These are phyloP conservation scores for Gaeumannomyces sp. DNA, from an alignment of 2,329 filamentous ascomycete species.

Conservation along the genomic window DNA sequence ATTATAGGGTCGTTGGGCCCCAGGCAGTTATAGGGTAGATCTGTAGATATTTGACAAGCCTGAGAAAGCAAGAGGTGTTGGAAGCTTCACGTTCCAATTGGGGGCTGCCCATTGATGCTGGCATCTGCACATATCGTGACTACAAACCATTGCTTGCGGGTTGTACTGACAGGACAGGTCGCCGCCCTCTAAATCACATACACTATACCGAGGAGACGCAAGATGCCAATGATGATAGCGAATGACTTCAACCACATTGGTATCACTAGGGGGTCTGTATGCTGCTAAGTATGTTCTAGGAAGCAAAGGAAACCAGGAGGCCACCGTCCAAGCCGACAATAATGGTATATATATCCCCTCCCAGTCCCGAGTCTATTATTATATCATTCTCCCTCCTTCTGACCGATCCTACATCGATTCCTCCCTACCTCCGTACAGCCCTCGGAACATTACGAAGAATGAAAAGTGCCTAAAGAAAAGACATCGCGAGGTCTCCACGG, in stretches of 20 bases:
- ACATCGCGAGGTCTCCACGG: not conserved
- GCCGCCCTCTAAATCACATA: too few relatives aligned
- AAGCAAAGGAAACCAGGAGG: not conserved
- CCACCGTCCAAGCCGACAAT: not conserved
- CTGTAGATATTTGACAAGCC: not conserved
- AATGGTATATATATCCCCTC: not conserved
- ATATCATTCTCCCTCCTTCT: not conserved
- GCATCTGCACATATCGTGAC: too few relatives aligned
- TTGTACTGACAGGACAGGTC: too few relatives aligned
- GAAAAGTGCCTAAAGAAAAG: not conserved
- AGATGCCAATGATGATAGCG: not conserved
- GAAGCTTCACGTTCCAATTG: too few relatives aligned
- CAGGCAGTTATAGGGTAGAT: not conserved
- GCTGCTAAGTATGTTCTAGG: not conserved
- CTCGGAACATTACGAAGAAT: not conserved
- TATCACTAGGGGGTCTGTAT: not conserved
- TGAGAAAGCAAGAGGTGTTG: too few relatives aligned
- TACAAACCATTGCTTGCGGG: too few relatives aligned
- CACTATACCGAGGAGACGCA: too few relatives aligned
- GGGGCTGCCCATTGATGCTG: too few relatives aligned
- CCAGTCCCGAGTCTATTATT: not conserved
- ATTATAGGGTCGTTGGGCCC: not conserved
- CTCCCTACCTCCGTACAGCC: too few relatives aligned
- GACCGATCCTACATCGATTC: not conserved
- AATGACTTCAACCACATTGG: not conserved